These are phyloP conservation scores for Dioscorea alata DNA, from an alignment of 106 monocot species.

Conservation along the genomic window DNA sequence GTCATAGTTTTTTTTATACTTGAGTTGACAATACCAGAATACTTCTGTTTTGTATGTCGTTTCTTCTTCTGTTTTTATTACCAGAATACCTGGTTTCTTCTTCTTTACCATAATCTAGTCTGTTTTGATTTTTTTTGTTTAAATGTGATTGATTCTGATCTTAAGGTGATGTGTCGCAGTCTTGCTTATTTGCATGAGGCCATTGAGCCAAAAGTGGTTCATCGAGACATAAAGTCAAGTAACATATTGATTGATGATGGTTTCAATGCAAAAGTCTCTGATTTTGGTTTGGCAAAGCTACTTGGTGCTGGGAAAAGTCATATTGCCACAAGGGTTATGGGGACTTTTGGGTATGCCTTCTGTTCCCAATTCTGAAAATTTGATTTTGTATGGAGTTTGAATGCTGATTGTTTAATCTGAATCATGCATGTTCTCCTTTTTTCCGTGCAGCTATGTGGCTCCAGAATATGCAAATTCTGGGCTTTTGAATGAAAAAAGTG, in stretches of 20 bases:
- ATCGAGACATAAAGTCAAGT: conserved; percentile 71
- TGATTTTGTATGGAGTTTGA: too few species aligned
- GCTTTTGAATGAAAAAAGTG: conserved; percentile 66
- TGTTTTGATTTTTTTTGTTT: too few species aligned
- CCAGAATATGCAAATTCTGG: conserved; percentile 79
- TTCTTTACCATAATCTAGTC: too few species aligned
- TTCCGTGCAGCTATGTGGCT: conserved; percentile 54
- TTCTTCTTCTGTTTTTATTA: too few species aligned
- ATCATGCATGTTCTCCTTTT: neutral
- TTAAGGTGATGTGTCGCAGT: conserved; percentile 15
- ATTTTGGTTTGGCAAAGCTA: conserved; percentile 70
- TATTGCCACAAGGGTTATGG: conserved; percentile 65
- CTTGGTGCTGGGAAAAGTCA: conserved; percentile 65
- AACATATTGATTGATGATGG: conserved; percentile 67
- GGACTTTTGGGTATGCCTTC: conserved; percentile 57
- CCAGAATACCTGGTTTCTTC: too few species aligned
- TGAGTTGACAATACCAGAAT: too few species aligned
- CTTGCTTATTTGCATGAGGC: conserved; percentile 73
- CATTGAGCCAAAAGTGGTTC: conserved; percentile 71
- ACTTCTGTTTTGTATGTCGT: too few species aligned
- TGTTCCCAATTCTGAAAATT: neutral
- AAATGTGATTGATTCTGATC: neutral
- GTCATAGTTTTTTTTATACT: too few species aligned
- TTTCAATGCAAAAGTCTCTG: conserved; percentile 64
- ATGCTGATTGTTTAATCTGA: neutral